Conservation (phyloP, 2,329 filamentous ascomycete genomes). For the Didymella lethalis region DNA sequence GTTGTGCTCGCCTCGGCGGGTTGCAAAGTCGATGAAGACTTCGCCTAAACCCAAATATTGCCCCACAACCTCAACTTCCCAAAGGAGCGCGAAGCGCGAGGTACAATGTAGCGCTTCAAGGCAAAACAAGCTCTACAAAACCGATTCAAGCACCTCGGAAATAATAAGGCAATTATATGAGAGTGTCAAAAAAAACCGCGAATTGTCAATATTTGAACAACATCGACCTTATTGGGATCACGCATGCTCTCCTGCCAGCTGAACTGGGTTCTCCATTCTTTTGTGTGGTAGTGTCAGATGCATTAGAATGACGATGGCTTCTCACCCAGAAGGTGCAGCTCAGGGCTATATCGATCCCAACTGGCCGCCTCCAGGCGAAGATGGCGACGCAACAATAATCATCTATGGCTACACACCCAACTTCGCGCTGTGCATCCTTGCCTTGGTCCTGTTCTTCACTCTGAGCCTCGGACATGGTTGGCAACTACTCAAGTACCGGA, state of each 20-base stretch:
- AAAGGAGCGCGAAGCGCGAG: not conserved
- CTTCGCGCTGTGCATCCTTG: constrained; percentile 52
- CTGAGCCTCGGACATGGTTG: constrained; percentile 53
- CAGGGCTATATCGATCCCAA: constrained; percentile 60
- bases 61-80: not conserved
- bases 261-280: not conserved
- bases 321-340: constrained; percentile 10
- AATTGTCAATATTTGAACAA: not conserved
- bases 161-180: not conserved
- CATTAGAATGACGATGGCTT: constrained; percentile 14
- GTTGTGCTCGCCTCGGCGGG: not conserved
- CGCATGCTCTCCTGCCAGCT: not conserved
- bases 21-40: not conserved
- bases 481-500: constrained; percentile 54
- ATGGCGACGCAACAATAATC: constrained; percentile 53
- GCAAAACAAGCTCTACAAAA: no score
- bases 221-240: no score
- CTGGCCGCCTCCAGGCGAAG: constrained; percentile 59
- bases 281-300: not conserved
- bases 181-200: not conserved
- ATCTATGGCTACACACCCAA: constrained; percentile 53
- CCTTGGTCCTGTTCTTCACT: constrained; percentile 51
- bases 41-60: not conserved
- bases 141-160: not conserved
- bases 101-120: no score